Conservation (phyloP, 179 eudicot genomes). For the Sideroxylon spinosum region DNA sequence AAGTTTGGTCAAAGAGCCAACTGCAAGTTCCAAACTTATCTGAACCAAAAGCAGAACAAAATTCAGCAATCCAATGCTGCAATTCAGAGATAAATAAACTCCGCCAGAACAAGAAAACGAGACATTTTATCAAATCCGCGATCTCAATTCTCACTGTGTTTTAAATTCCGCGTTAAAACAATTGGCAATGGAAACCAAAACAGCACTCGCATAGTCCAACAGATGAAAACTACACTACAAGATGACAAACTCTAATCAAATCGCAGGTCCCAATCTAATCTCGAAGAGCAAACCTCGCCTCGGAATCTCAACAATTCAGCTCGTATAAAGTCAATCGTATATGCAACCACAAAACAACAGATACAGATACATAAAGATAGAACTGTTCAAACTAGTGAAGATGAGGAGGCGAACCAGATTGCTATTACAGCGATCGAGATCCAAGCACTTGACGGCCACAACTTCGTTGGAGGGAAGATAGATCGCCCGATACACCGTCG, state of each 20-base stretch:
- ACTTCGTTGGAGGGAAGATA: slow-evolving; percentile 63
- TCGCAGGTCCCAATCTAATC: slow-evolving; percentile 1
- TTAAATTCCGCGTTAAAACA: neutral
- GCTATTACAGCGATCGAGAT: slow-evolving; percentile 84
- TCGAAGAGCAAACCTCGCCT: neutral
- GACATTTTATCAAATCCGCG: neutral
- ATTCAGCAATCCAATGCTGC: neutral
- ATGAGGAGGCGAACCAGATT: slow-evolving; percentile 36
- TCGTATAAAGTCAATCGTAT: no score
- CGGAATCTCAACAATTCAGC: neutral
- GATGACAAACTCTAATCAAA: neutral
- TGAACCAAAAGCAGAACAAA: neutral
- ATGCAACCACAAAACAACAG: neutral
- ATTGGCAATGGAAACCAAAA: neutral
- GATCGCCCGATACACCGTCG: slow-evolving; percentile 70
- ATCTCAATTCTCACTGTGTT: neutral
- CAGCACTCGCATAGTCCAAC: neutral
- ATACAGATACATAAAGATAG: neutral
- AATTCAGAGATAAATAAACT: no score
- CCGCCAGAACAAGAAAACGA: neutral
- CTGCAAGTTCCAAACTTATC: neutral
- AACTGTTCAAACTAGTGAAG: neutral
- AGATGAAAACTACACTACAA: no score
- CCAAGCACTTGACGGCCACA: slow-evolving; percentile 78
- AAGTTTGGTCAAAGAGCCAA: neutral